phyloP scores from a whole-genome alignment of 2,329 filamentous ascomycete genomes.

The Neonectria magnoliae region DNA sequence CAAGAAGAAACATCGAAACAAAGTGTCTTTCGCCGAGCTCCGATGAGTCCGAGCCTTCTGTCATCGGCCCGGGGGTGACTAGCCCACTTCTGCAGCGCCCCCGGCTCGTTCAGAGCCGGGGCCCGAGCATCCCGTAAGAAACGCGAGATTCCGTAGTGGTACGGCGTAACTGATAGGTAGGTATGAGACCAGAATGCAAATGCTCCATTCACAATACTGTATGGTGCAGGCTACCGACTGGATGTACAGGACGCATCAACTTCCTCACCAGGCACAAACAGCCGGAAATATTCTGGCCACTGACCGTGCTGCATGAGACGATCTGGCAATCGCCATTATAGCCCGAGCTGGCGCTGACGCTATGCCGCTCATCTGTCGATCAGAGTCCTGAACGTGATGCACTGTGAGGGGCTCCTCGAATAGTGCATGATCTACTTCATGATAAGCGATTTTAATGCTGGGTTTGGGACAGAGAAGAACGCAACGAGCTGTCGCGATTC shows the following conservation, averaged over 20 bases:
- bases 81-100: constrained; percentile 2
- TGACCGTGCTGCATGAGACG: constrained; percentile 2
- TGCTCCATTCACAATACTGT: not conserved
- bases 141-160: not conserved
- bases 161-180: not conserved
- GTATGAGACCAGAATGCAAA: not conserved
- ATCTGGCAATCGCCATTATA: constrained; percentile 7
- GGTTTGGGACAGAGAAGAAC: constrained; percentile 18
- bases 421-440: constrained; percentile 15
- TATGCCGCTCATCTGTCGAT: constrained; percentile 10
- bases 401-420: constrained; percentile 29
- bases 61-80: constrained; percentile 1
- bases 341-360: constrained; percentile 1
- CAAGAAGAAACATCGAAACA: not conserved
- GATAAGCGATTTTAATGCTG: constrained; percentile 18
- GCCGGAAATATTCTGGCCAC: not conserved
- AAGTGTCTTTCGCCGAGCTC: not conserved
- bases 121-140: not conserved
- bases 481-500: not conserved
- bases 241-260: not conserved
- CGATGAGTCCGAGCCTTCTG: not conserved
- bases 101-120: not conserved
- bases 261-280: not conserved
- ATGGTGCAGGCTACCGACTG: not conserved
- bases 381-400: constrained; percentile 12